Conservation (phyloP, 2,329 filamentous ascomycete genomes). For the Lachnellula subtilissima region DNA sequence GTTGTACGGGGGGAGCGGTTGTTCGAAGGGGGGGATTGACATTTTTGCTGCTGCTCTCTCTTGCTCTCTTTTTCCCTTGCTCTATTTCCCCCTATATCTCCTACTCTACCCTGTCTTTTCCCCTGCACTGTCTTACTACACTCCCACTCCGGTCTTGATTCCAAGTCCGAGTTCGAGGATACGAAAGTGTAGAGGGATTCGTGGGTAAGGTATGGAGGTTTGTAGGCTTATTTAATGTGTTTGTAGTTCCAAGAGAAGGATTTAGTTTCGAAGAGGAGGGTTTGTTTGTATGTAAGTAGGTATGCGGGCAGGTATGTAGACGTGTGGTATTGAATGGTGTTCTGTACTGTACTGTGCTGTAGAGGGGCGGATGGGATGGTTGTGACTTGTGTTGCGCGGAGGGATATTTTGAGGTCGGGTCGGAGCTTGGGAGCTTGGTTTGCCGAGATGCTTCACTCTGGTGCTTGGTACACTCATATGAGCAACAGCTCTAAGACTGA, state of each 20-base stretch:
- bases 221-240: too few relatives aligned
- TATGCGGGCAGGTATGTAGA: too few relatives aligned
- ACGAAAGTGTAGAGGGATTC: too few relatives aligned
- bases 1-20: conserved; percentile 63
- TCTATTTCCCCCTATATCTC: background rate
- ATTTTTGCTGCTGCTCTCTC: conserved; percentile 38
- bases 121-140: too few relatives aligned
- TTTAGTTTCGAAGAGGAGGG: too few relatives aligned
- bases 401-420: conserved; percentile 3
- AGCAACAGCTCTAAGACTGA: too few relatives aligned
- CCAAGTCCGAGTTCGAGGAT: too few relatives aligned
- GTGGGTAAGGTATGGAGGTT: too few relatives aligned
- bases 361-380: background rate
- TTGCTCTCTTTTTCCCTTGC: background rate
- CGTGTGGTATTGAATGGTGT: too few relatives aligned
- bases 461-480: background rate
- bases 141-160: too few relatives aligned
- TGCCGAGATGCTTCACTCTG: background rate
- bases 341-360: background rate
- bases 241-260: too few relatives aligned
- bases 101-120: background rate
- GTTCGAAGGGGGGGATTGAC: conserved; percentile 57
- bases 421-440: conserved; percentile 6
- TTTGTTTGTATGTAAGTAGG: too few relatives aligned
- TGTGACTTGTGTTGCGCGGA: background rate